These are phyloP conservation scores for Ceratocystis smalleyi DNA, from an alignment of 2,329 filamentous ascomycete genomes.

Conservation along the genomic window DNA sequence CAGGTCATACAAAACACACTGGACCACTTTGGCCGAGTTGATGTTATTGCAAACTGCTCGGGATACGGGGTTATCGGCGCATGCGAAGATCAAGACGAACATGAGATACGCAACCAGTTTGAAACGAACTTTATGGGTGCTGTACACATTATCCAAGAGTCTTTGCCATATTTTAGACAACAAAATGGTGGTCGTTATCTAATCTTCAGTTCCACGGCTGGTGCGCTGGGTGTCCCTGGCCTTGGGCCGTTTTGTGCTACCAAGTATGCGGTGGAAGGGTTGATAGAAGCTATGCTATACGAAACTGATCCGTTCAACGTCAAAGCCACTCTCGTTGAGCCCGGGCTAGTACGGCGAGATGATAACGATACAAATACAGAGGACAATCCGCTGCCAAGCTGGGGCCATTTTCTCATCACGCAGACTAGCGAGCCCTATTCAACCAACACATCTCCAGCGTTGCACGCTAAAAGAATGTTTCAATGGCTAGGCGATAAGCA, in stretches of 20 bases:
- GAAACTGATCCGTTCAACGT: conserved; percentile 85
- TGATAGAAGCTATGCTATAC: conserved; percentile 94
- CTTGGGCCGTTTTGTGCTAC: conserved; percentile 90
- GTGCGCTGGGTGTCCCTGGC: conserved; percentile 83
- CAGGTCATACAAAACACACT: conserved; percentile 56
- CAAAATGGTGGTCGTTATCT: conserved; percentile 67
- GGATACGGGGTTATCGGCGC: conserved; percentile 91
- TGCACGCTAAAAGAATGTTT: conserved; percentile 79
- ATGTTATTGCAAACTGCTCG: conserved; percentile 84
- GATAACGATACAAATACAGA: conserved; percentile 42
- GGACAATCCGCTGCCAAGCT: conserved; percentile 52
- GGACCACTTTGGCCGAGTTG: conserved; percentile 61
- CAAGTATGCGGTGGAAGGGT: conserved; percentile 89
- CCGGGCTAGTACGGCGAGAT: conserved; percentile 73
- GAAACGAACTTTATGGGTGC: conserved; percentile 97
- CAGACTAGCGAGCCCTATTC: conserved; percentile 69
- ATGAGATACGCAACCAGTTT: conserved; percentile 89
- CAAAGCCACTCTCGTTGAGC: conserved; percentile 84
- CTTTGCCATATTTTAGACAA: conserved; percentile 71
- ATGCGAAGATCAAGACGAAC: conserved; percentile 92
- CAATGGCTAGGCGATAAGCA: conserved; percentile 90
- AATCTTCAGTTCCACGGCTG: conserved; percentile 86
- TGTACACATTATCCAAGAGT: conserved; percentile 79
- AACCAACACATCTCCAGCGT: conserved; percentile 60
- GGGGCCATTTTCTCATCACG: conserved; percentile 86